phyloP scores from a whole-genome alignment of 352 stramenopile species.

The Phytopythium ostracodes region DNA sequence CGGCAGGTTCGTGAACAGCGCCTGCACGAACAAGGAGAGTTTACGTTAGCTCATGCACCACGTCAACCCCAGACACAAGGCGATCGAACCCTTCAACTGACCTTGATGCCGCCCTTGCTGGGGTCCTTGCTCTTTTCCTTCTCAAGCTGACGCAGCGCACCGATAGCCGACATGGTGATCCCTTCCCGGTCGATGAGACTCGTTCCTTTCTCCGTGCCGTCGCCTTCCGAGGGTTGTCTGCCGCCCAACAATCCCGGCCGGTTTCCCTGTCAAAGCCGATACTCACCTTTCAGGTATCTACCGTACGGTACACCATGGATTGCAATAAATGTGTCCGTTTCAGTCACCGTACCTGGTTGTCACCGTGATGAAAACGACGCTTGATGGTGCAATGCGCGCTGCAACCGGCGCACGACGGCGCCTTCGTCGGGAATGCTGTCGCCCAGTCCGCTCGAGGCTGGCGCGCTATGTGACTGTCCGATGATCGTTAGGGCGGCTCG shows the following conservation, averaged over 20 bases:
- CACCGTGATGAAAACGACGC: constrained; percentile 3
- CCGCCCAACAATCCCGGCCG: constrained; percentile 30
- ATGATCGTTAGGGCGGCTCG: constrained; percentile 42
- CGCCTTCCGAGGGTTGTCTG: constrained; percentile 6
- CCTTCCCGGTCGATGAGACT: constrained; percentile 1
- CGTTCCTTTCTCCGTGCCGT: constrained; percentile 5
- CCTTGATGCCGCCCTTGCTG: constrained; percentile 56
- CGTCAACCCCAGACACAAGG: neutral
- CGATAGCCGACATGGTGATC: constrained; percentile 71
- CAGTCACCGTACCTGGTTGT: neutral
- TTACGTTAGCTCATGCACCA: neutral
- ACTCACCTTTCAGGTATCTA: neutral
- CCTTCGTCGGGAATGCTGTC: neutral
- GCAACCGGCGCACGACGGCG: constrained; percentile 1
- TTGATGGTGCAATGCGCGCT: constrained; percentile 4
- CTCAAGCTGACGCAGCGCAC: constrained; percentile 76
- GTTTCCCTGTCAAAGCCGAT: constrained; percentile 4
- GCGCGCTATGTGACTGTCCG: neutral
- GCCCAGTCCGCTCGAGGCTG: accelerated
- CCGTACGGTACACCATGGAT: neutral
- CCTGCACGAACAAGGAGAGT: constrained; percentile 21
- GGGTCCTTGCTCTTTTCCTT: constrained; percentile 77
- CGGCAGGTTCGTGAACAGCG: constrained; percentile 67
- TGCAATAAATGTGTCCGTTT: neutral
- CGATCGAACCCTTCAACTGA: constrained; percentile 8